Evolutionary conservation across 805 yeast genomes (phyloP).

Genomic region (Naumovozyma baii): DNA sequence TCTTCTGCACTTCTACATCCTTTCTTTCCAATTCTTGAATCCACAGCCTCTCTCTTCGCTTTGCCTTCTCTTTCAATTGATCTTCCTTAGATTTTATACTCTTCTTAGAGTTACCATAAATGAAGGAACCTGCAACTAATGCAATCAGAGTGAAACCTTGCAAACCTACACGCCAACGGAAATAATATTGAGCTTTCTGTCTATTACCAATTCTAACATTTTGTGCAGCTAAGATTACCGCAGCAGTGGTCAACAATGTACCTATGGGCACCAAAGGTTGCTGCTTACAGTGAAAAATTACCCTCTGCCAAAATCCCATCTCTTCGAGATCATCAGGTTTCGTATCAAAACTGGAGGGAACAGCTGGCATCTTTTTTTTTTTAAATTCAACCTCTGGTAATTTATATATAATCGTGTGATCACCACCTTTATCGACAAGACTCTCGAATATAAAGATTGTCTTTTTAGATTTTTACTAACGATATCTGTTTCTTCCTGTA

Average conservation of each 20-base stretch:
- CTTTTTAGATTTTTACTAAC: too few relatives aligned
- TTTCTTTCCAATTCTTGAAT: conserved; percentile 83
- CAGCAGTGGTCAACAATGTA: conserved; percentile 65
- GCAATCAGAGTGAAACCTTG: conserved; percentile 81
- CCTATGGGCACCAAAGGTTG: conserved; percentile 90
- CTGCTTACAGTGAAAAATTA: conserved; percentile 57
- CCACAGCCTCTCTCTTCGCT: conserved; percentile 78
- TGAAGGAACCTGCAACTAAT: conserved; percentile 66
- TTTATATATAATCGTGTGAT: too few relatives aligned
- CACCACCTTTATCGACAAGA: too few relatives aligned
- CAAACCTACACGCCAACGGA: conserved; percentile 80
- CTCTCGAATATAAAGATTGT: too few relatives aligned
- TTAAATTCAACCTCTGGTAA: too few relatives aligned
- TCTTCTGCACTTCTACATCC: conserved; percentile 59
- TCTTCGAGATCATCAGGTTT: conserved; percentile 5
- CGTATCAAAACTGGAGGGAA: conserved; percentile 23
- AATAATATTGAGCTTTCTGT: conserved; percentile 71
- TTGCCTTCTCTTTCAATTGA: conserved; percentile 64
- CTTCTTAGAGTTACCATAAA: conserved; percentile 46
- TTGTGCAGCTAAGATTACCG: conserved; percentile 68
- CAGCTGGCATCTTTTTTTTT: conserved; percentile 28
- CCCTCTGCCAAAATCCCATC: conserved; percentile 28
- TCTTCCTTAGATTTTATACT: conserved; percentile 52
- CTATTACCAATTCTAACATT: conserved; percentile 67
- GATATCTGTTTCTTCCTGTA: too few relatives aligned